Evolutionary conservation across 768 basidiomycete genomes (phyloP).

Genomic region (Amanita polypyramis): DNA sequence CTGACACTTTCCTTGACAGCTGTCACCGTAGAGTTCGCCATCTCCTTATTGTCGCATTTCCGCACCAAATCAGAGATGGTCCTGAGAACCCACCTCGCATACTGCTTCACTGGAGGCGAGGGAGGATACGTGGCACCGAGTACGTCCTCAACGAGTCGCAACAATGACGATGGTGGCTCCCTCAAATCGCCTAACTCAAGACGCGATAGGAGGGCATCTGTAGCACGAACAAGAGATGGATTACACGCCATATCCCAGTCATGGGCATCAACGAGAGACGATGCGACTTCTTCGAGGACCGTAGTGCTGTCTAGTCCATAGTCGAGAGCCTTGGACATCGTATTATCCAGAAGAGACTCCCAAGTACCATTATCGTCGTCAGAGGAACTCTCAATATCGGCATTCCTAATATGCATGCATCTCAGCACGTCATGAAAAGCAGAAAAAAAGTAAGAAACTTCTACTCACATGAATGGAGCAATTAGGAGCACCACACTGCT

Average conservation of each 20-base stretch:
- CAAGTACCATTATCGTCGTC: slow-evolving; percentile 47
- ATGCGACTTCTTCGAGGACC: slow-evolving; percentile 49
- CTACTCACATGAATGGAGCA: slow-evolving; percentile 52
- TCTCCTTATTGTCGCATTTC: slow-evolving; percentile 34
- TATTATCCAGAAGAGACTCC: slow-evolving; percentile 44
- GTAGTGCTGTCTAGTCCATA: slow-evolving; percentile 40
- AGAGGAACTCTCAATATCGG: slow-evolving; percentile 39
- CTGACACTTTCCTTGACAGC: slow-evolving; percentile 41
- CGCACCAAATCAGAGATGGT: slow-evolving; percentile 46
- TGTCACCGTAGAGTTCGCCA: slow-evolving; percentile 35
- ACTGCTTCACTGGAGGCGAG: slow-evolving; percentile 37
- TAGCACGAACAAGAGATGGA: slow-evolving; percentile 37
- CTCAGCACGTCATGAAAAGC: slow-evolving; percentile 2
- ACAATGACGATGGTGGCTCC: slow-evolving; percentile 40
- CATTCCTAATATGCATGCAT: slow-evolving; percentile 23
- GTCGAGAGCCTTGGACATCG: slow-evolving; percentile 48
- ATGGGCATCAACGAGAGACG: slow-evolving; percentile 23
- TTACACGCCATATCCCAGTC: slow-evolving; percentile 27
- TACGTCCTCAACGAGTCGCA: slow-evolving; percentile 52
- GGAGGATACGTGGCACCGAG: slow-evolving; percentile 61
- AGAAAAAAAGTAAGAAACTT: slow-evolving; percentile 11
- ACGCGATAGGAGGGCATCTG: slow-evolving; percentile 50
- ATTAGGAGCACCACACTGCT: slow-evolving; percentile 41
- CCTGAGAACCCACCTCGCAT: slow-evolving; percentile 52
- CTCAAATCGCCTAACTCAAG: slow-evolving; percentile 39